Base-by-base conservation (phyloP, 805 yeast species). In the Suhomyces pyralidae region DNA sequence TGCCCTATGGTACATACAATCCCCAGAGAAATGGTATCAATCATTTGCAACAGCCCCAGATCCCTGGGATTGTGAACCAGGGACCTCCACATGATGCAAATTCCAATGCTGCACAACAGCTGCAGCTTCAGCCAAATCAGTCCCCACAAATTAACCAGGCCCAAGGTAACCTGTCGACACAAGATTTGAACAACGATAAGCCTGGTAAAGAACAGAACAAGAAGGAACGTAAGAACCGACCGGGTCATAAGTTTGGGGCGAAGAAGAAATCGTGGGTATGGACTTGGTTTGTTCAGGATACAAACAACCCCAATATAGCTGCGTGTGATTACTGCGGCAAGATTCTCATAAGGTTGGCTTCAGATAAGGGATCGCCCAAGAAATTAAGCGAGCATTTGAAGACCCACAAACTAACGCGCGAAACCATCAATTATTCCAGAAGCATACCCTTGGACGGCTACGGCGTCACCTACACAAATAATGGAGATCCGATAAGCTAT, bases 181-280 rank as follows among this genome's bases (percentile, higher is more conserved):
- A 47, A 20, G 44, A 38, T 9, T 43, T 30, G 36, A 14, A 14
- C 17, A 19, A 24, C 36, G 38, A 46, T 12, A 20, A 17, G 40
- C 7, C 22, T 8, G 28, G 24, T 30, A 48, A 42, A 22, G 34
- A 15, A 7, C 42, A 45, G n/a, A 8, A 9, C 30, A 68, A 66
- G 53, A 61, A 62, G 42, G 74, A 67, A 47, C 66, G 76, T 20
- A 67, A 66, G 19, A 79, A 79, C 59, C 69, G 79, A 49, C 83
- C 83, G 1, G 84, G 84, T 7, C 82, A 78, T 57, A 78, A 75
- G 58, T 80, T 80, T 54, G 86, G 86, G 15, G 86, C 86, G 15
- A 81, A 80, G 59, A 81, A 81, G 72, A 78, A 76, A 57, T 80
- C 83, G 30, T 82, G 85, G 85, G 85, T 81, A 12, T 82, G 86